A percentile compares a stretch with the other conserved stretches of the same genome.
These are phyloP conservation scores for Alloteropsis angusta DNA, from an alignment of 202 grass and related monocot species.

Conservation along the genomic window DNA sequence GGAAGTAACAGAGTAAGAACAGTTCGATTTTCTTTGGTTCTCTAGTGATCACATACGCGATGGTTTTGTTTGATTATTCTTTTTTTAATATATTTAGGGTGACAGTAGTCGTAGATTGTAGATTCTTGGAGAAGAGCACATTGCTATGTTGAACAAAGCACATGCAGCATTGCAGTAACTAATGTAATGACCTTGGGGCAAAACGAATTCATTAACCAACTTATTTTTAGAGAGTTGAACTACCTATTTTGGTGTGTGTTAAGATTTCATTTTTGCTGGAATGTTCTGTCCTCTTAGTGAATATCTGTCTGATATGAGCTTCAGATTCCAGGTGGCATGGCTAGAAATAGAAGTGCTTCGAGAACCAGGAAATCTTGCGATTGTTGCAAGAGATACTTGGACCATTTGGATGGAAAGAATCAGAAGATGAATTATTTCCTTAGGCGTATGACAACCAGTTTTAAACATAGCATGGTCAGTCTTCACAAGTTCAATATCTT, in stretches of 20 bases:
- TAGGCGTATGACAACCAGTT: conserved; percentile 16
- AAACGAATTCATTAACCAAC: not conserved
- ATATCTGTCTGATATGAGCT: not conserved
- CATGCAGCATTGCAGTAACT: not conserved
- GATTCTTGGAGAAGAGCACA: not conserved
- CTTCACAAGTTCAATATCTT: not conserved
- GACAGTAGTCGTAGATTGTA: not conserved
- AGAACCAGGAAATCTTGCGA: conserved; percentile 4
- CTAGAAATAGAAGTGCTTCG: not conserved
- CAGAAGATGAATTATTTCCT: conserved; percentile 12
- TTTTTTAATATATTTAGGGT: not conserved
- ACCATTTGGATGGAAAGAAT: conserved; percentile 24
- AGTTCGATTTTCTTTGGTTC: not conserved
- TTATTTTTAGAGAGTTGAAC: too few species aligned
- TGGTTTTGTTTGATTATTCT: not conserved
- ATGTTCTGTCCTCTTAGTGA: not conserved
- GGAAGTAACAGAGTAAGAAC: not conserved
- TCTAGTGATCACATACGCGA: not conserved
- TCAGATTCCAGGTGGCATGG: conserved; percentile 7
- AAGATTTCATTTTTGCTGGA: not conserved
- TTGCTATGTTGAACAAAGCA: not conserved
- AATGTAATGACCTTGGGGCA: not conserved
- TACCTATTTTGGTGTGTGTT: not conserved
- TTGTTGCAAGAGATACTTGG: conserved; percentile 8
- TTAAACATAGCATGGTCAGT: conserved; percentile 14